Evolutionary conservation across 805 yeast species (phyloP).

Genomic region (Starmera dryadoides): DNA sequence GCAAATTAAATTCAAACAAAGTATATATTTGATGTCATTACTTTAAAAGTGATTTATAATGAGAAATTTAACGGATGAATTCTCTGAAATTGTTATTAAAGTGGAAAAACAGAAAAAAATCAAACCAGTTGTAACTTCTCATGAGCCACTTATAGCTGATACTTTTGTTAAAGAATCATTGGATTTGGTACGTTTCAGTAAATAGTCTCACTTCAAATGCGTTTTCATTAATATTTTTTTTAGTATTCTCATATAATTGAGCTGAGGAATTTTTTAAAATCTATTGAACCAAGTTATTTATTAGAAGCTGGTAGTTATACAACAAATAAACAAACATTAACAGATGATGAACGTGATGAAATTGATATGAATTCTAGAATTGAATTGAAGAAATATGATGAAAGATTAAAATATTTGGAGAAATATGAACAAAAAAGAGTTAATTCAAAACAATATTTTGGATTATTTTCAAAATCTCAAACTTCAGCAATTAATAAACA

Average conservation of each 20-base stretch:
- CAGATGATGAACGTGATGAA: slow-evolving; percentile 43
- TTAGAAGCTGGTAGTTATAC: slow-evolving; percentile 6
- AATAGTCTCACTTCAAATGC: not conserved
- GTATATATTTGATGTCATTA: no score
- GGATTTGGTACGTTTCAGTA: slow-evolving; percentile 8
- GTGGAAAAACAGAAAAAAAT: slow-evolving; percentile 7
- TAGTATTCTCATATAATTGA: slow-evolving; percentile 18
- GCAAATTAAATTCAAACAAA: no score
- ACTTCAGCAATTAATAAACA: slow-evolving; percentile 12
- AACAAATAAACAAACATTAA: slow-evolving; percentile 20
- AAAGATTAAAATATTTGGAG: slow-evolving; percentile 41
- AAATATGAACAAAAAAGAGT: slow-evolving; percentile 44
- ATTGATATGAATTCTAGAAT: slow-evolving; percentile 49
- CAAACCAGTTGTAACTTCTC: not conserved
- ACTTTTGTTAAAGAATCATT: slow-evolving; percentile 15
- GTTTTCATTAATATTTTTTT: not conserved
- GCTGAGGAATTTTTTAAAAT: slow-evolving; percentile 18
- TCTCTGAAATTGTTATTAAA: slow-evolving; percentile 5
- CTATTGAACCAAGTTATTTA: slow-evolving; percentile 22
- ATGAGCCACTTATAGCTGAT: slow-evolving; percentile 9
- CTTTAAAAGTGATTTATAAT: not conserved
- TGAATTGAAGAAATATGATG: slow-evolving; percentile 43
- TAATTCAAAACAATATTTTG: slow-evolving; percentile 11
- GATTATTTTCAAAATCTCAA: slow-evolving; percentile 8
- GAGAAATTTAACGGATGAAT: slow-evolving; percentile 12